Evolutionary conservation across 768 basidiomycete species (phyloP).

Genomic region (Amanita rimosa): DNA sequence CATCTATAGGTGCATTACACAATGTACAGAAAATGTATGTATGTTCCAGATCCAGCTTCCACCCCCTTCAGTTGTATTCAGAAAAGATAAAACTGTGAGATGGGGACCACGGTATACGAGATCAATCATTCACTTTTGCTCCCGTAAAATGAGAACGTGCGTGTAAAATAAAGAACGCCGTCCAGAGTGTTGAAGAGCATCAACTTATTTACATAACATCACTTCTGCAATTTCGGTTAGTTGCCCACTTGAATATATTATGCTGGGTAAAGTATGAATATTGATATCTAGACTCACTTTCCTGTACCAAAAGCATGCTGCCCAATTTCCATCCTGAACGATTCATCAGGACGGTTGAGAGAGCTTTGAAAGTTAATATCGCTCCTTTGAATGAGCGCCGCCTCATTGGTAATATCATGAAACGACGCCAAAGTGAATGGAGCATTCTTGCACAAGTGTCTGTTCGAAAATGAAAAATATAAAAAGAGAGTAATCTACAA

Average conservation of each 20-base stretch:
- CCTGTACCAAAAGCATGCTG: background rate
- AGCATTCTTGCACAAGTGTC: background rate
- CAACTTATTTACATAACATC: background rate
- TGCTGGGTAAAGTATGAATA: background rate
- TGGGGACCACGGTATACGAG: constrained; percentile 19
- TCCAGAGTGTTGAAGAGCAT: constrained; percentile 97
- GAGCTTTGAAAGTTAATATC: constrained; percentile 27
- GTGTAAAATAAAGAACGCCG: constrained; percentile 57
- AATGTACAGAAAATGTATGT: constrained; percentile 8
- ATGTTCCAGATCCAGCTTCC: constrained; percentile 21
- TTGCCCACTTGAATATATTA: background rate
- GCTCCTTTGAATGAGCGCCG: constrained; percentile 83
- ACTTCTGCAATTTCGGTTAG: constrained; percentile 10
- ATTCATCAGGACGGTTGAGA: background rate
- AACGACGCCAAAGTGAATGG: constrained; percentile 78
- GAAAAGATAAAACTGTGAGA: constrained; percentile 22
- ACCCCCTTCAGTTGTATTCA: constrained; percentile 15
- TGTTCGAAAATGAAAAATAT: background rate
- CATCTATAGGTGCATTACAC: background rate
- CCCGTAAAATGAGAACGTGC: constrained; percentile 93
- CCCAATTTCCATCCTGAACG: constrained; percentile 6
- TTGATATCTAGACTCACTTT: background rate
- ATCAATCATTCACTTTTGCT: constrained; percentile 49
- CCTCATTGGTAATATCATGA: constrained; percentile 43
- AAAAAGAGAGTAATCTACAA: background rate